phyloP scores from a whole-genome alignment of 2,329 filamentous ascomycete species.

The Ilyonectria sp. region DNA sequence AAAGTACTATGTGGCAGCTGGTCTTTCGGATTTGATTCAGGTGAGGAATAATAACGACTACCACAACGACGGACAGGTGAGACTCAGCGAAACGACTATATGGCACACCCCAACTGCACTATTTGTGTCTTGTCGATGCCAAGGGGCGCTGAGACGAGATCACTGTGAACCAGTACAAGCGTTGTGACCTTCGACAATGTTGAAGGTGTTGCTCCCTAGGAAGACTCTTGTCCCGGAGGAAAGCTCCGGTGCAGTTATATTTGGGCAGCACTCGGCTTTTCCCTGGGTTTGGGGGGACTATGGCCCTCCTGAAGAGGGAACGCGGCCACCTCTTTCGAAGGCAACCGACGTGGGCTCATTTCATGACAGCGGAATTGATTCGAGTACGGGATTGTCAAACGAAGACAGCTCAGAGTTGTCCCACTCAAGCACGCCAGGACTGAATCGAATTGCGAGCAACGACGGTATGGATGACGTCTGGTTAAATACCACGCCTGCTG shows the following conservation, averaged over 20 bases:
- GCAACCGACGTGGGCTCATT: not conserved
- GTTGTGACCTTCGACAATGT: slow-evolving; percentile 3
- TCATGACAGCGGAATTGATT: slow-evolving; percentile 4
- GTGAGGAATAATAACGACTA: not conserved
- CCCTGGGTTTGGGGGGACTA: slow-evolving; percentile 1
- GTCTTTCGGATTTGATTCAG: slow-evolving; percentile 18
- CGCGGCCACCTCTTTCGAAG: not conserved
- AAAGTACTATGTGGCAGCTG: slow-evolving; percentile 22
- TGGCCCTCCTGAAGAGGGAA: not conserved
- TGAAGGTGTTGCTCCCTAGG: not conserved
- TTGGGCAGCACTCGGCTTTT: slow-evolving; percentile 6
- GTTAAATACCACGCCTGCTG: not conserved
- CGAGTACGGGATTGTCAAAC: not conserved
- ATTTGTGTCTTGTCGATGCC: slow-evolving; percentile 10
- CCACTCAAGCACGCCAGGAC: not conserved
- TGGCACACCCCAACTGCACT: slow-evolving; percentile 14
- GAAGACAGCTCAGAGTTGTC: no score
- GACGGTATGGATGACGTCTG: not conserved
- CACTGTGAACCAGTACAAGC: slow-evolving; percentile 21
- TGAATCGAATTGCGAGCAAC: not conserved
- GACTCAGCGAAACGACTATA: not conserved
- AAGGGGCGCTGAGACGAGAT: not conserved
- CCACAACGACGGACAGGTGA: slow-evolving; percentile 1
- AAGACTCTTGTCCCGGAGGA: not conserved
- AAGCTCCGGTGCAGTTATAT: slow-evolving; percentile 2